Evolutionary conservation across 495 filamentous ascomycete genomes (phyloP).

Genomic region (Cladorrhinum samala): DNA sequence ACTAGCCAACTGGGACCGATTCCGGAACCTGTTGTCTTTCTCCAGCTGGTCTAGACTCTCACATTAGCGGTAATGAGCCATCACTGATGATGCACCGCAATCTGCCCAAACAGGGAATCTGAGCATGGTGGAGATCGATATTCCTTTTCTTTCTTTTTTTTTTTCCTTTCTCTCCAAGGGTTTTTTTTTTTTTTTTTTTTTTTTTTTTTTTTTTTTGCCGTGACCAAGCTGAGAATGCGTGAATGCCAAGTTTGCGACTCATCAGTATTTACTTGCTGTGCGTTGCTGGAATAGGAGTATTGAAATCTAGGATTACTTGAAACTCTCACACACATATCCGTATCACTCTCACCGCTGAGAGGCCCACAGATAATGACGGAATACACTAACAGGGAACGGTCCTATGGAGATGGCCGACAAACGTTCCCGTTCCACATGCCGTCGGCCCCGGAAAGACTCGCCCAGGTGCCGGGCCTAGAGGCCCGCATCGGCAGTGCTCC

Average conservation of each 20-base stretch:
- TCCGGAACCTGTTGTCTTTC: too few species aligned
- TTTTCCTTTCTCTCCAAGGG: too few species aligned
- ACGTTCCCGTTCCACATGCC: conserved; percentile 1
- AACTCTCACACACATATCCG: too few species aligned
- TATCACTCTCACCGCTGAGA: too few species aligned
- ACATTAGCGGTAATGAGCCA: too few species aligned
- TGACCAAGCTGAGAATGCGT: background rate
- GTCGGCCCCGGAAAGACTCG: background rate
- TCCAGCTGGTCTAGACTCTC: too few species aligned
- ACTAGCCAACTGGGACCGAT: background rate
- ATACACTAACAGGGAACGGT: background rate
- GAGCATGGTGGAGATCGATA: too few species aligned
- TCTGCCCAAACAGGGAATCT: background rate
- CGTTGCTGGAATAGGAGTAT: too few species aligned
- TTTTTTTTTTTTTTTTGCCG: background rate
- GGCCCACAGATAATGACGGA: background rate
- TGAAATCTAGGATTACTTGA: too few species aligned
- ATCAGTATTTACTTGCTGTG: background rate
- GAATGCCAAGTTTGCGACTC: background rate
- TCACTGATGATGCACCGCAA: background rate
- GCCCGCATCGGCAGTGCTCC: background rate
- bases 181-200: too few species aligned
- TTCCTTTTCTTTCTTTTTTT: too few species aligned
- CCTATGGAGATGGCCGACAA: background rate
- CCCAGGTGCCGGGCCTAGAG: background rate